Evolutionary conservation across 2,329 filamentous ascomycete species (phyloP).

Genomic region (Cladosporium sp.): DNA sequence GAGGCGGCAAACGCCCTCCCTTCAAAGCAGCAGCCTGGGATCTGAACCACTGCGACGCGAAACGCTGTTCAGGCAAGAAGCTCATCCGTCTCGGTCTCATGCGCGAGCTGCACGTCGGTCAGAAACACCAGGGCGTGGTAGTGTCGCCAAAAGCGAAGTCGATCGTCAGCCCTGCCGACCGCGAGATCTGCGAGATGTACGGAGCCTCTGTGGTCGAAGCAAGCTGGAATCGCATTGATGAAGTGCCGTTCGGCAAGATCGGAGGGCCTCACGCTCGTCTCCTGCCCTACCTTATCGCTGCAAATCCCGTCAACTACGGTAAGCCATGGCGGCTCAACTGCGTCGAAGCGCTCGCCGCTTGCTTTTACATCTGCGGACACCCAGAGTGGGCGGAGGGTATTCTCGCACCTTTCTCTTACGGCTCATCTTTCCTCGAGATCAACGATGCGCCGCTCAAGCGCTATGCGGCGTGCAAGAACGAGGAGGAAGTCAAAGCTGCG

Average conservation of each 20-base stretch:
- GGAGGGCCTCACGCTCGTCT: slow-evolving; percentile 89
- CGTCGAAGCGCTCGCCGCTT: slow-evolving; percentile 87
- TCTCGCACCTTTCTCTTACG: slow-evolving; percentile 81
- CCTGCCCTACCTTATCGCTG: slow-evolving; percentile 90
- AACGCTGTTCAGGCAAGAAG: slow-evolving; percentile 91
- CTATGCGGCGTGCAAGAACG: slow-evolving; percentile 79
- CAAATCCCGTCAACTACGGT: slow-evolving; percentile 96
- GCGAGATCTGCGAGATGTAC: slow-evolving; percentile 74
- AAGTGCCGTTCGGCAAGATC: slow-evolving; percentile 86
- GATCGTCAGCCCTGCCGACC: slow-evolving; percentile 78
- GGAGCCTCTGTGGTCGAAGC: slow-evolving; percentile 96
- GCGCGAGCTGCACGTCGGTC: slow-evolving; percentile 85
- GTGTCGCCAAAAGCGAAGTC: slow-evolving; percentile 92
- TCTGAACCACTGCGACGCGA: slow-evolving; percentile 93
- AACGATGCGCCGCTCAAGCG: slow-evolving; percentile 76
- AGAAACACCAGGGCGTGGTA: slow-evolving; percentile 87
- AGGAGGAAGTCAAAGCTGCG: slow-evolving; percentile 75
- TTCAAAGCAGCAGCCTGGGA: slow-evolving; percentile 99
- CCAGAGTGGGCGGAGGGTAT: slow-evolving; percentile 84
- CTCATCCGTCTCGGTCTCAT: slow-evolving; percentile 90
- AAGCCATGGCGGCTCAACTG: slow-evolving; percentile 94
- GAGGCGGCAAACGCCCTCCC: slow-evolving; percentile 40
- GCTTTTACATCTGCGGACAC: slow-evolving; percentile 89
- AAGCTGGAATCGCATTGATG: slow-evolving; percentile 87
- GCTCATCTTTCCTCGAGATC: slow-evolving; percentile 82